Evolutionary conservation across 2,329 filamentous ascomycete species (phyloP).

Genomic region (Aspergillus sp.): DNA sequence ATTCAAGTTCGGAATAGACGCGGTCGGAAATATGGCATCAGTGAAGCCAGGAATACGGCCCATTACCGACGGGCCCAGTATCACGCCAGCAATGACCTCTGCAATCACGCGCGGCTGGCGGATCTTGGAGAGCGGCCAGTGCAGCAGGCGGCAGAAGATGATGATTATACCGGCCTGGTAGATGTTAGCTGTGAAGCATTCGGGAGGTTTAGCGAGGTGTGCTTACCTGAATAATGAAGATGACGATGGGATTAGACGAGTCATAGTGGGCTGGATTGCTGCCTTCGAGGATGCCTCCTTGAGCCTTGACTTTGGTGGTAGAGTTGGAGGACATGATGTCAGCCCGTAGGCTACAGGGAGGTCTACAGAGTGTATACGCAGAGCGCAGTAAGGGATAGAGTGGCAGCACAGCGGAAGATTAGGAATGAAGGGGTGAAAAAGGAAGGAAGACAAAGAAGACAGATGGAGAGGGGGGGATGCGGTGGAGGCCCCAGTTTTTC

Average conservation of each 20-base stretch:
- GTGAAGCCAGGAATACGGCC: constrained; percentile 80
- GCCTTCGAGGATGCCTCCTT: constrained; percentile 72
- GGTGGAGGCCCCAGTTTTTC: background rate
- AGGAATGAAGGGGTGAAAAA: background rate
- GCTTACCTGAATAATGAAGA: constrained; percentile 72
- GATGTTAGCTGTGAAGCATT: background rate
- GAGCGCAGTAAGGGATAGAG: background rate
- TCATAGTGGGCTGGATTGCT: constrained; percentile 69
- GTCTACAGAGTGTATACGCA: background rate
- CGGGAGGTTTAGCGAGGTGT: too few relatives aligned
- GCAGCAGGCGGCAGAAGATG: constrained; percentile 71
- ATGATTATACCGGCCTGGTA: constrained; percentile 70
- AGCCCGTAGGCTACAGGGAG: background rate
- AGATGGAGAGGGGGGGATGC: constrained; percentile 3
- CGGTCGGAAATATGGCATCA: constrained; percentile 71
- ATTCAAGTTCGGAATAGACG: constrained; percentile 72
- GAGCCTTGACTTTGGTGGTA: constrained; percentile 43
- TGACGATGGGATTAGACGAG: constrained; percentile 68
- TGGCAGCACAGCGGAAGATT: background rate
- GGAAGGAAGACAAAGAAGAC: background rate
- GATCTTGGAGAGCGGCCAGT: constrained; percentile 74
- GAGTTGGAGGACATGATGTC: constrained; percentile 25
- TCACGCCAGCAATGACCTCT: constrained; percentile 80
- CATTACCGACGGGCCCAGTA: constrained; percentile 85
- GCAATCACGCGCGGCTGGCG: constrained; percentile 81